Conservation (phyloP, 1,139 yeast species). For the Candida gigantensis region DNA sequence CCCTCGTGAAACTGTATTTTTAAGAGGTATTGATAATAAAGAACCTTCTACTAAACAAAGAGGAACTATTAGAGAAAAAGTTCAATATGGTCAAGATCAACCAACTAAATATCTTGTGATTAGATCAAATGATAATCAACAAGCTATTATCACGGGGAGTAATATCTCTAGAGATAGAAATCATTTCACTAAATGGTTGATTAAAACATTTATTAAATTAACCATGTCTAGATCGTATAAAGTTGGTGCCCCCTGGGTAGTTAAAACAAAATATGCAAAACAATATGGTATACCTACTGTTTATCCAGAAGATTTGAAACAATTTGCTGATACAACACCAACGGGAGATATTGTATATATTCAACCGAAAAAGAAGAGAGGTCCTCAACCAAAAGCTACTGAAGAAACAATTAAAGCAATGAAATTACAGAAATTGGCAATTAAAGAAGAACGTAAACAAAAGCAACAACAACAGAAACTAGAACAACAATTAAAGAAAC, state of each 20-base stretch:
- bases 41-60: conserved; percentile 28
- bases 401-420: conserved; percentile 11
- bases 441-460: conserved; percentile 4
- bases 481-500: neutral
- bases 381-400: conserved; percentile 3
- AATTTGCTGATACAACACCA: conserved; percentile 42
- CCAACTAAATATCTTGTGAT: conserved; percentile 65
- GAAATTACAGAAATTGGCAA: conserved; percentile 3
- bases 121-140: conserved; percentile 50
- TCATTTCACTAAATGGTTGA: conserved; percentile 84
- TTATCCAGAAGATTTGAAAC: conserved; percentile 55
- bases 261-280: conserved; percentile 72
- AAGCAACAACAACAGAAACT: conserved; percentile 1
- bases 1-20: conserved; percentile 84
- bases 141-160: conserved; percentile 69
- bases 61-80: conserved; percentile 48
- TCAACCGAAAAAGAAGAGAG: conserved; percentile 17
- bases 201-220: conserved; percentile 84
- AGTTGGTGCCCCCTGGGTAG: conserved; percentile 96
- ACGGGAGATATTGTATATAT: conserved; percentile 34
- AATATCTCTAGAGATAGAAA: conserved; percentile 82
- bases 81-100: conserved; percentile 56
- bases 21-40: conserved; percentile 39
- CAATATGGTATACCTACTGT: conserved; percentile 59
- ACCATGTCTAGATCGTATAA: conserved; percentile 80